Conservation (phyloP, 2,329 filamentous ascomycete genomes). For the Hymenotorrendiella dingleyae region DNA sequence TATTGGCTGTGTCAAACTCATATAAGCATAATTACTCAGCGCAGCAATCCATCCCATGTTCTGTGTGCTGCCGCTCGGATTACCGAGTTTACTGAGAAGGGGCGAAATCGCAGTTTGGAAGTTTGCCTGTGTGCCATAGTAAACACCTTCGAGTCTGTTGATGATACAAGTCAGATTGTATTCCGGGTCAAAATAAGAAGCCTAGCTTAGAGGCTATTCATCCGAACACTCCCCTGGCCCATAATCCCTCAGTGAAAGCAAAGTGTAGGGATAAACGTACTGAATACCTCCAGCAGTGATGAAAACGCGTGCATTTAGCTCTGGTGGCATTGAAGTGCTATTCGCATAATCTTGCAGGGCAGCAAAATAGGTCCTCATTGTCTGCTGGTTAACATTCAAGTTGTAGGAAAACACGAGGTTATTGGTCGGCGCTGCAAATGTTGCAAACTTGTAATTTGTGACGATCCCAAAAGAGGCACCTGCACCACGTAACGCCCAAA, state of each 20-base stretch:
- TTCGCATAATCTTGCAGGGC: constrained; percentile 15
- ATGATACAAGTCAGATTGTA: too few species aligned
- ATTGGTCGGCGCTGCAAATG: constrained; percentile 44
- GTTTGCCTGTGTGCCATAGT: constrained; percentile 11
- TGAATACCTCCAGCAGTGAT: constrained; percentile 3
- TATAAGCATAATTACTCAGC: constrained; percentile 14
- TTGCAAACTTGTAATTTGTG: constrained; percentile 33
- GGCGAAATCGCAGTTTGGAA: constrained; percentile 12
- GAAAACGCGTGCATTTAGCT: constrained; percentile 17
- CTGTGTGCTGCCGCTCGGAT: constrained; percentile 2
- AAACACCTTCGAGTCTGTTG: too few species aligned
- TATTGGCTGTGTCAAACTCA: constrained; percentile 7
- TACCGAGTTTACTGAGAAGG: constrained; percentile 7
- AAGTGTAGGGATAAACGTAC: background rate
- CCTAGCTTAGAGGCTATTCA: too few species aligned
- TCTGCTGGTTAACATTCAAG: constrained; percentile 3
- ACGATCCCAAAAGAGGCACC: constrained; percentile 32
- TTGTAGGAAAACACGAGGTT: constrained; percentile 13
- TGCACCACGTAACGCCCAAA: constrained; percentile 37
- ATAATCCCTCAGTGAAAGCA: too few species aligned
- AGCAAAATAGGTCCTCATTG: constrained; percentile 3
- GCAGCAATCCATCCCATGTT: constrained; percentile 12
- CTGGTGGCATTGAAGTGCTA: constrained; percentile 9
- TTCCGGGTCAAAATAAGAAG: too few species aligned
- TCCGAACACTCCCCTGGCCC: too few species aligned